Conservation (phyloP, 768 basidiomycete genomes). For the Galerina marginata region DNA sequence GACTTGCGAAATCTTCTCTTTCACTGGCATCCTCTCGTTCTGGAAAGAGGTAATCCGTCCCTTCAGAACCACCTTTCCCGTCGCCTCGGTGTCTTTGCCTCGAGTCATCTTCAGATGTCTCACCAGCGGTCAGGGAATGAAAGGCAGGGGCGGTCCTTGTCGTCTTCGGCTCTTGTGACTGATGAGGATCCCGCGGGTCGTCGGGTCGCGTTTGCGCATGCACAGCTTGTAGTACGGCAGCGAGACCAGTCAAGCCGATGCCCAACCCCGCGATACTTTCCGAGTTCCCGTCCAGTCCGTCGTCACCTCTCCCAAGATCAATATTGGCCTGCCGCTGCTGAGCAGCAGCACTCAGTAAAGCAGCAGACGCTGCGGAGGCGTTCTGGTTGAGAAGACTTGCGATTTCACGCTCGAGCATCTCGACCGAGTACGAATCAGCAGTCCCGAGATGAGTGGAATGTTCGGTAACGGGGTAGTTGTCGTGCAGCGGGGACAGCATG, state of each 20-base stretch:
- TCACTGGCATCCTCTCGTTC: constrained; percentile 52
- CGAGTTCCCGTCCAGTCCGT: constrained; percentile 31
- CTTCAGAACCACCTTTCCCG: constrained; percentile 49
- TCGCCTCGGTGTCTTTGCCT: constrained; percentile 39
- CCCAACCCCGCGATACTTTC: constrained; percentile 50
- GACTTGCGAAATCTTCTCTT: constrained; percentile 40
- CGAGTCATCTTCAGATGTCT: constrained; percentile 37
- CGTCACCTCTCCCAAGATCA: constrained; percentile 39
- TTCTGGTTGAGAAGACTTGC: constrained; percentile 77
- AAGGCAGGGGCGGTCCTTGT: constrained; percentile 81
- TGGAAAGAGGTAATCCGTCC: constrained; percentile 61
- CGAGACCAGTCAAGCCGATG: constrained; percentile 66
- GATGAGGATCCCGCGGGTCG: constrained; percentile 37
- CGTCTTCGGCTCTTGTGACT: constrained; percentile 52
- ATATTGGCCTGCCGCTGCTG: constrained; percentile 64
- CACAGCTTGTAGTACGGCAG: constrained; percentile 82
- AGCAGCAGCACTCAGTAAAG: constrained; percentile 67
- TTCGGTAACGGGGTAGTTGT: constrained; percentile 41
- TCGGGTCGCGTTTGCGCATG: constrained; percentile 61
- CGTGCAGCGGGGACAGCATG: constrained; percentile 45
- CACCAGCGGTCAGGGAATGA: constrained; percentile 73
- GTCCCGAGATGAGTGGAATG: constrained; percentile 42
- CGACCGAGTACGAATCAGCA: constrained; percentile 63
- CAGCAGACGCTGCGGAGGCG: constrained; percentile 70
- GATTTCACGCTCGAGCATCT: constrained; percentile 80